These are phyloP conservation scores for Yarrowia bubula DNA, from an alignment of 805 yeast species.

Conservation along the genomic window DNA sequence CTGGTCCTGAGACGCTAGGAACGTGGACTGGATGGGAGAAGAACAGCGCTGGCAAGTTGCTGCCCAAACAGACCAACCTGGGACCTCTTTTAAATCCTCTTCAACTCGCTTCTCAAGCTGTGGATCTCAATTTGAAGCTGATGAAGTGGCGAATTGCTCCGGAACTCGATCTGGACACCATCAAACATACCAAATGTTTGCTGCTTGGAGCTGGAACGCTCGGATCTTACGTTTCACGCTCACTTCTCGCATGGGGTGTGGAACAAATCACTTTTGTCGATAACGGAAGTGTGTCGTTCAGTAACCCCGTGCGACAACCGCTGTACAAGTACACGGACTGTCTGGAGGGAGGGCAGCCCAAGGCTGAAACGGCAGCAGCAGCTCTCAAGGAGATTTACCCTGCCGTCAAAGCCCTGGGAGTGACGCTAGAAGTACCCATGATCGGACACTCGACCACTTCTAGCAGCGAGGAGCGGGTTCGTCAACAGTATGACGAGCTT, in stretches of 20 bases:
- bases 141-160: constrained; percentile 98
- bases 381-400: constrained; percentile 76
- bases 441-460: constrained; percentile 82
- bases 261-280: constrained; percentile 83
- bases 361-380: constrained; percentile 76
- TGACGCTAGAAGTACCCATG: constrained; percentile 82
- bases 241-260: constrained; percentile 93
- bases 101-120: constrained; percentile 85
- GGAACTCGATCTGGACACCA: constrained; percentile 61
- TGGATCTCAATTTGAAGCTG: constrained; percentile 81
- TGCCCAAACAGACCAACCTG: constrained; percentile 81
- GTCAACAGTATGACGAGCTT: constrained; percentile 52
- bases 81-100: constrained; percentile 78
- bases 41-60: constrained; percentile 62
- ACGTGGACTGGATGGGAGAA: constrained; percentile 85
- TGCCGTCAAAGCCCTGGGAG: constrained; percentile 63
- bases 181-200: constrained; percentile 62
- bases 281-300: constrained; percentile 81
- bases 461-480: constrained; percentile 46
- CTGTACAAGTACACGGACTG: constrained; percentile 80
- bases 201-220: constrained; percentile 95
- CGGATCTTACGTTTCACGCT: constrained; percentile 87
- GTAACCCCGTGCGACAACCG: constrained; percentile 96
- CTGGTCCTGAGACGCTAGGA: neutral
- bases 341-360: constrained; percentile 66